Evolutionary conservation across 2,329 filamentous ascomycete genomes (phyloP), one percentile per base, ranked within the genome.

Genomic region (Epichloe baconii): DNA sequence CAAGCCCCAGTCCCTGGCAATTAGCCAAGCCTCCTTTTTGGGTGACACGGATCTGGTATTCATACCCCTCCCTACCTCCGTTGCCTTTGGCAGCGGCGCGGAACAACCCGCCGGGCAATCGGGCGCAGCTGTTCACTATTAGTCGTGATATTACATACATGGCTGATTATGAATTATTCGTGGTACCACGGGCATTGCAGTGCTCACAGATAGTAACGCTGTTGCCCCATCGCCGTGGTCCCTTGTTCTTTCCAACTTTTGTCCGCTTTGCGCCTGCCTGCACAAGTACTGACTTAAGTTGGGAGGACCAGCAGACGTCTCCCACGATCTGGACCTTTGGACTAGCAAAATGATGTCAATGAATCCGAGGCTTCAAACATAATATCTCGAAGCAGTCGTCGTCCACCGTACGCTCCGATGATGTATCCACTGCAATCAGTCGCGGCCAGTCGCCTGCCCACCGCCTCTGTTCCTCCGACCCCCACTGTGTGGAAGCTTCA

Each of bases 401-500:
- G 35, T 34, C 46, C 46, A 21, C 46, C 36, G 19, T 7, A 34
- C 19, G 47, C 37, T 42, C 37, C 47, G 47, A 35, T 42, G 31
- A n/a, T 37, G 37, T 35, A 38, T 48, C 47, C 47, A 48, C 47
- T 26, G 45, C 45, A 47, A 40, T 47, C 34, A 47, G 45, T 35
- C 44, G 31, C 17, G 35, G 35, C 49, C 21, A 45, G 17, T 38
- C 5, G 31, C 43, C 26, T 21, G n/a, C 15, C 51, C 34, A 37
- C 38, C 12, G 51, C 15, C 41, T 43, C 41, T 23, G 23, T 34
- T 45, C 19, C 19, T 23, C 34, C 45, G 35, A 23, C 8, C 53
- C 44, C 53, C 50, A 51, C 50, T 34, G 35, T 44, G 50, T 55
- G 34, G 54, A 55, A 55, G 54, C 50, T 46, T 54, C 45, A 17